Evolutionary conservation across 306 rosid species (phyloP), one percentile per base, ranked within the genome.

Genomic region (Vigna unguiculata): DNA sequence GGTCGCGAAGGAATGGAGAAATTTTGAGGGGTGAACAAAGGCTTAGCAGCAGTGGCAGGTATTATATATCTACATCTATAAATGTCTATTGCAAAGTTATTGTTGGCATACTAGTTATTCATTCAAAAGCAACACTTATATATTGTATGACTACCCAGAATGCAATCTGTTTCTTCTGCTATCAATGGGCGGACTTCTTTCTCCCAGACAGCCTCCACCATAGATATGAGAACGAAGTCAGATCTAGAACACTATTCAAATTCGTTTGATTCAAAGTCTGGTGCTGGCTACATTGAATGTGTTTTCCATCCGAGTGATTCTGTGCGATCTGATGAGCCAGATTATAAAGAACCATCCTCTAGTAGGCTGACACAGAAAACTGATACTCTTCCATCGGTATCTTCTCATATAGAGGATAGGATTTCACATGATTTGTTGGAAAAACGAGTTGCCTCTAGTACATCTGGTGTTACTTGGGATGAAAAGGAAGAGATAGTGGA

Each of bases 401-500:
- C 85, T 72, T 80, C 83, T 53, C 83, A 75, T 75, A 61, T 75
- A 22, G 85, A 85, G 80, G 96, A 87, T 75, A 77, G 69, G 79
- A 75, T 85, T 87, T 83, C 82, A 24, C 78, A 76, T 20, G 74
- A 79, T 84, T 84, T 86, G 51, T 57, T 81, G 80, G 93, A 81
- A 62, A 91, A 89, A 77, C 83, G 80, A 75, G 75, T 80, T 72
- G 91, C 88, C 71, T 90, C 87, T n/a, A 55, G 84, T 77, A 77
- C 90, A 45, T 90, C 91, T 52, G 86, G 91, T 87, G 96, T 93
- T 69, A 89, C 90, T 34, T 92, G 97, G 97, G 97, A 92, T 75
- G 97, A 84, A 89, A 92, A 95, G 86, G 92, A 87, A 69, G 97
- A 95, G 79, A 91, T 94, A 65, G 45, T 89, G 87, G 96, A 91